A percentile compares a stretch with the other conserved stretches of the same genome.
Evolutionary conservation across 805 yeast genomes (phyloP).

Genomic region (Jamesozyma spencerorum): DNA sequence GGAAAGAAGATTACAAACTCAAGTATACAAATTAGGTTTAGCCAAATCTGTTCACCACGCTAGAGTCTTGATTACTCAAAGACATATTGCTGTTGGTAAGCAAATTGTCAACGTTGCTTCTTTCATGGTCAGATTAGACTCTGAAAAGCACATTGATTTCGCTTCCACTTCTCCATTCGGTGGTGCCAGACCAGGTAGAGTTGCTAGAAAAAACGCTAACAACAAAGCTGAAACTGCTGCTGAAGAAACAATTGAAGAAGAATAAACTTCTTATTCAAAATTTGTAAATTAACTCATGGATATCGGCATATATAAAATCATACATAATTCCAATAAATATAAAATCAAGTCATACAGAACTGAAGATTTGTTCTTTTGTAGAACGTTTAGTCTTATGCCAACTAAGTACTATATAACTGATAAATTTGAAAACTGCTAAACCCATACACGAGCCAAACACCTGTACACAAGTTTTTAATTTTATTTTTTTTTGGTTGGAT

Average conservation of each 20-base stretch:
- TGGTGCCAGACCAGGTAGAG: conserved; percentile 99
- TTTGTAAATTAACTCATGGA: neutral
- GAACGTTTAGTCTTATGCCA: too few species aligned
- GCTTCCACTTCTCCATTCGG: conserved; percentile 99
- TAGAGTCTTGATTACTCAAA: conserved; percentile 94
- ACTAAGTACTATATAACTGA: too few species aligned
- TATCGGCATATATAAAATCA: neutral
- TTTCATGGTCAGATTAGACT: conserved; percentile 98
- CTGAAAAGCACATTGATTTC: conserved; percentile 99
- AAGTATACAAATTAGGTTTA: conserved; percentile 98
- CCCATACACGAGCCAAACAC: too few species aligned
- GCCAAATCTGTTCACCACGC: conserved; percentile 99
- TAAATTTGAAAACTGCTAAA: too few species aligned
- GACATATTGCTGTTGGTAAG: conserved; percentile 99
- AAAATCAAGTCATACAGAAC: too few species aligned
- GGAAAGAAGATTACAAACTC: conserved; percentile 99
- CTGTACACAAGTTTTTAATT: too few species aligned
- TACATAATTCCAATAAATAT: neutral
- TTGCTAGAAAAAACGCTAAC: conserved; percentile 82
- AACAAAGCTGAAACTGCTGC: conserved; percentile 51
- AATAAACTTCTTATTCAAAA: neutral
- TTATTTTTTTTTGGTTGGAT: too few species aligned
- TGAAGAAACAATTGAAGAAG: conserved; percentile 63
- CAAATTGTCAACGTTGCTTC: conserved; percentile 98
- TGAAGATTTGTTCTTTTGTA: too few species aligned